Percentiles rank a stretch among this genome's conserved stretches.
Evolutionary conservation across 2,329 filamentous ascomycete genomes (phyloP).

Genomic region (Monosporascus sp.): DNA sequence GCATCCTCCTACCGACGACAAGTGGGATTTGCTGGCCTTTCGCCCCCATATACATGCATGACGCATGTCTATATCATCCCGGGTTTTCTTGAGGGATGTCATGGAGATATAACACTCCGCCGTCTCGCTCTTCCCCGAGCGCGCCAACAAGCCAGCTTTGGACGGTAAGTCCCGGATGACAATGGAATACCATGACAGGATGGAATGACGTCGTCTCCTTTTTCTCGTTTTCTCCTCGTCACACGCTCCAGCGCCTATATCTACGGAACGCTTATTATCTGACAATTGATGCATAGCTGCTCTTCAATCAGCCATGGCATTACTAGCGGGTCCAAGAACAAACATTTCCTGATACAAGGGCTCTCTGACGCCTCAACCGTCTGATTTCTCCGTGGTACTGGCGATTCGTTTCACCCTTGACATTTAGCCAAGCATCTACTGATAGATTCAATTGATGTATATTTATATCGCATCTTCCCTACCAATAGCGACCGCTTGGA

Average conservation of each 20-base stretch:
- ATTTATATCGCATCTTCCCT: not conserved
- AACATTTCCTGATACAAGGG: slow-evolving; percentile 36
- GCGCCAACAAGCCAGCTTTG: too few species aligned
- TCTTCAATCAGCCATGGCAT: slow-evolving; percentile 47
- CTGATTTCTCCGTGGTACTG: slow-evolving; percentile 35
- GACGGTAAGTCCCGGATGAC: too few species aligned
- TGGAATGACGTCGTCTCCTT: too few species aligned
- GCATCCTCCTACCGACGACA: too few species aligned
- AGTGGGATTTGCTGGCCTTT: too few species aligned
- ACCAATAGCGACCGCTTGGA: too few species aligned
- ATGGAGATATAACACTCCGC: too few species aligned
- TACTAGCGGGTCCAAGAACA: slow-evolving; percentile 52
- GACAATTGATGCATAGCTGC: slow-evolving; percentile 51
- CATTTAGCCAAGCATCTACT: slow-evolving; percentile 29
- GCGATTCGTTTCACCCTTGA: slow-evolving; percentile 62
- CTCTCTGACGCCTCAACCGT: slow-evolving; percentile 54
- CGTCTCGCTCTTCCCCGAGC: too few species aligned
- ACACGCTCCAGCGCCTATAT: not conserved
- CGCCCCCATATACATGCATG: too few species aligned
- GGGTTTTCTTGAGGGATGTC: too few species aligned
- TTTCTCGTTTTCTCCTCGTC: not conserved
- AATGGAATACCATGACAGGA: too few species aligned
- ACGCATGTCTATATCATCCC: too few species aligned
- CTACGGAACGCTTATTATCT: slow-evolving; percentile 40
- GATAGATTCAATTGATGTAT: not conserved